Base-by-base conservation (phyloP, 768 basidiomycete genomes). In the Hericium alpestre region DNA sequence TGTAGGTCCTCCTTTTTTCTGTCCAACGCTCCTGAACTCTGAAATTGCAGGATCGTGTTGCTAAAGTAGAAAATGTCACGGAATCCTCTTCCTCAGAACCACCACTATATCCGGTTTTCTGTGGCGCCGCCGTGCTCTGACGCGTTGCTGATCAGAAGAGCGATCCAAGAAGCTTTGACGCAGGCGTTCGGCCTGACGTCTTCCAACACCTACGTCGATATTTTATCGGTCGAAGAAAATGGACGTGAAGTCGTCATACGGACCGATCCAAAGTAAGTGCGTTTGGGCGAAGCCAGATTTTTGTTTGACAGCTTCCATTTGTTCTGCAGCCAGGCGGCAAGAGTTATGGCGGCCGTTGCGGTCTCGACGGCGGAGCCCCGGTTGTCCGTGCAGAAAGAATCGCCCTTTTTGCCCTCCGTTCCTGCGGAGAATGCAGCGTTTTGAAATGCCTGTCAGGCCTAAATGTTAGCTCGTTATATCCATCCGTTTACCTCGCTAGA, bases 101-200 rank as follows among this genome's bases (percentile, higher is more conserved):
- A 74, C 56, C 77, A 80, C 59, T 82, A 81, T 63, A 67, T 81
- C 54, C 76, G 73, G 23, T 69, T 82, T 54, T 63, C 73, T 4
- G 59, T 80, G 27, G 61, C 65, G 0, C 78, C 79, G 0, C 59
- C 72, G 0, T 67, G 64, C 18, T 22, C 65, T 22, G 79, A 82
- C 25, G 70, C 66, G 16, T 70, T 84, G 7, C 67, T 67, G 46
- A 63, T 86, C 25, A 71, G 84, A 18, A 84, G 81, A 66, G 57
- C 72, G 2, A 65, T 87, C 20, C 81, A 83, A 62, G 79, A 83
- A 27, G 73, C 78, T 0, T 69, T 87, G 41, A 54, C 70, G 8
- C 78, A 81, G 62, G 70, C 74, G 9, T 84, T 84, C 60, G 85
- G 86, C 3, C 58, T 76, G 41, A 78, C 79, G 3, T 70, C 70